Conservation (phyloP, 805 yeast species). For the Cyberlindnera veronae region DNA sequence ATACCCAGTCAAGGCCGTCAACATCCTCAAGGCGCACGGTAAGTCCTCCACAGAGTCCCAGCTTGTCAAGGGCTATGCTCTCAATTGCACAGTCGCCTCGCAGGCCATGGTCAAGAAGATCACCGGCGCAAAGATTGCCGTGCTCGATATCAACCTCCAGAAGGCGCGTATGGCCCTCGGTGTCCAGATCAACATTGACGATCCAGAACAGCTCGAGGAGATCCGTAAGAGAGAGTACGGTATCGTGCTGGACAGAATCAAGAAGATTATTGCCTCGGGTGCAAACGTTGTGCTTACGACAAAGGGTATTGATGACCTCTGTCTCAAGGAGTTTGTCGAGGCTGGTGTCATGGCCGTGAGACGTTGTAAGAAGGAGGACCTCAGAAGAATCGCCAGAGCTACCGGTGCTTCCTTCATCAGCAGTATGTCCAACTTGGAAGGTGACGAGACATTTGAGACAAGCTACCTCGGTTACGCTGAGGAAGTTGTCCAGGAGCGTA, state of each 20-base stretch:
- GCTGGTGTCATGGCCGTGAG: constrained; percentile 86
- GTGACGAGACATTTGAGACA: constrained; percentile 82
- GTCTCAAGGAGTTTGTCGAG: constrained; percentile 91
- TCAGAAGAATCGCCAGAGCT: constrained; percentile 94
- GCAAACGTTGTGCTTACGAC: constrained; percentile 91
- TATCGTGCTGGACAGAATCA: constrained; percentile 60
- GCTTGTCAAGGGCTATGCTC: constrained; percentile 89
- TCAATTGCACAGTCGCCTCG: constrained; percentile 95
- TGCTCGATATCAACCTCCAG: constrained; percentile 88
- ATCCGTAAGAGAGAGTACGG: constrained; percentile 92
- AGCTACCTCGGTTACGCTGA: constrained; percentile 88
- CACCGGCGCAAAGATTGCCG: constrained; percentile 75
- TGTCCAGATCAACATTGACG: constrained; percentile 93
- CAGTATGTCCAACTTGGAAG: constrained; percentile 86
- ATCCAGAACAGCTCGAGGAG: constrained; percentile 94
- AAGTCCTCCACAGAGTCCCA: constrained; percentile 85
- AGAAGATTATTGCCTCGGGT: constrained; percentile 81
- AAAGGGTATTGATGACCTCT: constrained; percentile 96
- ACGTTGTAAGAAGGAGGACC: constrained; percentile 94
- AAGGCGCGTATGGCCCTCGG: constrained; percentile 98
- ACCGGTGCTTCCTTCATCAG: constrained; percentile 92
- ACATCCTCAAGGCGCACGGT: constrained; percentile 94
- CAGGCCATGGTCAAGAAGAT: constrained; percentile 89
- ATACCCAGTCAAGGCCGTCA: constrained; percentile 97
- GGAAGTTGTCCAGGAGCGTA: constrained; percentile 84